These are phyloP conservation scores for Gastrodia elata DNA, from an alignment of 106 monocot genomes.

Conservation along the genomic window DNA sequence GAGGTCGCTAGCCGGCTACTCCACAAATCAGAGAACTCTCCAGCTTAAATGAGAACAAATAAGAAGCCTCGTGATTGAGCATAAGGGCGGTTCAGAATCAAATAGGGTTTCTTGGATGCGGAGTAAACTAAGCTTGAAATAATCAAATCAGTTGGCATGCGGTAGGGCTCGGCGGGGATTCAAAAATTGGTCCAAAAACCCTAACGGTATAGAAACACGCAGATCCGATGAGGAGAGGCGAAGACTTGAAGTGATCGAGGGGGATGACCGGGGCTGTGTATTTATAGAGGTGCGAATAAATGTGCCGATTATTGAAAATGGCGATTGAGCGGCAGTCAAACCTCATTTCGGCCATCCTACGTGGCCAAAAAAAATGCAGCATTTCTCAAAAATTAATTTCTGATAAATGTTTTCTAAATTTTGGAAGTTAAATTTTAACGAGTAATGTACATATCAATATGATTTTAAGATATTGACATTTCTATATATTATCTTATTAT, in stretches of 20 bases:
- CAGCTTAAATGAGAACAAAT: not conserved
- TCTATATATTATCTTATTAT: no score
- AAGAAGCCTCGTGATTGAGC: not conserved
- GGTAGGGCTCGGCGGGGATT: not conserved
- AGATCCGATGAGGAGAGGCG: not conserved
- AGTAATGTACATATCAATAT: no score
- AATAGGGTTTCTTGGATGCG: not conserved
- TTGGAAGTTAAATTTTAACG: no score
- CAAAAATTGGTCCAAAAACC: conserved; percentile 2
- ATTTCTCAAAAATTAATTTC: no score
- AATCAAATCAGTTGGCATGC: not conserved
- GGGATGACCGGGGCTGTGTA: not conserved
- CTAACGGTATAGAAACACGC: not conserved
- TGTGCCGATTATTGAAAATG: not conserved
- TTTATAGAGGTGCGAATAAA: not conserved
- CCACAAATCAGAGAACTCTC: not conserved
- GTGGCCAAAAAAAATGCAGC: no score
- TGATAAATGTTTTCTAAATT: no score
- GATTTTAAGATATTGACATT: no score
- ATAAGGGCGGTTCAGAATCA: not conserved
- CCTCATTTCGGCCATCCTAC: not conserved
- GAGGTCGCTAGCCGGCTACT: not conserved
- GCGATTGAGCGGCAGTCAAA: not conserved
- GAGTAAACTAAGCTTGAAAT: not conserved
- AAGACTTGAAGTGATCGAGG: not conserved